Base-by-base conservation (phyloP, 148 eudicot species). In the Hydrangea macrophylla region DNA sequence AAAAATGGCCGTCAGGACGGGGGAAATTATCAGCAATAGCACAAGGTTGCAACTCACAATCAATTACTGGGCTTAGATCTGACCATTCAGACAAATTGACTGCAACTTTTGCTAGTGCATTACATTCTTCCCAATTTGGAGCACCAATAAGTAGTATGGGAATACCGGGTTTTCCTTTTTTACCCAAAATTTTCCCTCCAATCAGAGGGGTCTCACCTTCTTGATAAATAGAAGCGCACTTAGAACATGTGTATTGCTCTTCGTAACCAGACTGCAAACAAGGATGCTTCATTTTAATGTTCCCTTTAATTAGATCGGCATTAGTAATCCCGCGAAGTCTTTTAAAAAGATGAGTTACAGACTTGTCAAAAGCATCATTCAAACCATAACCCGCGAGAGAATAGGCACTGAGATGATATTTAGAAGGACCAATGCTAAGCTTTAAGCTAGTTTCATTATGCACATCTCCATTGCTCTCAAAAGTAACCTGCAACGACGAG, bases 81-180 rank as follows among this genome's bases (percentile, higher is more conserved):
- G 97, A 91, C 99, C 97, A 91, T 77, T 91, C 96, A 51, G 99
- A 95, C 74, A 86, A 75, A 84, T 91, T 91, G 56, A 95, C 99
- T 60, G 90, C 89, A 66, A 74, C 64, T 80, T 84, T 95, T 48
- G 94, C 97, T 26, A 95, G 83, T 39, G 79, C 74, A 62, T 78
- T 89, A 76, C 99, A 95, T 70, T 91, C 90, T 40, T 82, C 82
- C 99, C 99, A 91, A 23, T 95, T 89, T 32, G 97, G 97, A 13
- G 83, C 81, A 61, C 99, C 99, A 70, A 79, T 64, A 59, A 95
- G 91, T 82, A 76, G 77, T 68, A 95, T 67, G 13, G 79, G 79
- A 45, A 83, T 72, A 39, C 87, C 89, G 1, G 83, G 63, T 61
- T 94, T 94, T 66, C 78, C 87, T 28, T 84, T 78, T 83, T 80